phyloP scores from a whole-genome alignment of 768 basidiomycete species.

The Amyloporia xantha region DNA sequence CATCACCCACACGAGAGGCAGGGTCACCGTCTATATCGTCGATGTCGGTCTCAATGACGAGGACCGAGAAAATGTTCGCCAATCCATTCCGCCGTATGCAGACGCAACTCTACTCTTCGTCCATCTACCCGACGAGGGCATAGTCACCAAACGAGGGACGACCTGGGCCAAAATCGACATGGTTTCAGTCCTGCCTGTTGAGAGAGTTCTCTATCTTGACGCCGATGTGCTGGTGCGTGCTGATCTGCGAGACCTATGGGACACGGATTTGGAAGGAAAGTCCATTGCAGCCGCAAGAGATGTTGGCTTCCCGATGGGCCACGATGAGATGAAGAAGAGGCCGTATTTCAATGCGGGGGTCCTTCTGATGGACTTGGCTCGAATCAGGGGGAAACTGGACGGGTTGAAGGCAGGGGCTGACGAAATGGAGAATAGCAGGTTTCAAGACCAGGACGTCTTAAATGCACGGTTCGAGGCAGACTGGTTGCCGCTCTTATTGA shows the following conservation, averaged over 20 bases:
- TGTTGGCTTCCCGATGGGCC: constrained; percentile 45
- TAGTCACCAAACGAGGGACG: constrained; percentile 24
- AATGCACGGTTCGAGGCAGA: constrained; percentile 38
- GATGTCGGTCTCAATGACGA: constrained; percentile 37
- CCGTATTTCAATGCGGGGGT: constrained; percentile 55
- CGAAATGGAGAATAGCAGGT: constrained; percentile 25
- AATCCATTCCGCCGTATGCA: constrained; percentile 21
- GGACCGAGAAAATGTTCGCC: constrained; percentile 26
- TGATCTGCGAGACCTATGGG: constrained; percentile 38
- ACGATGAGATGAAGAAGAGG: constrained; percentile 24
- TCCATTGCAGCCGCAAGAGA: constrained; percentile 40
- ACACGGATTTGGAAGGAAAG: constrained; percentile 35
- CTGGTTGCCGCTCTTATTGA: constrained; percentile 36
- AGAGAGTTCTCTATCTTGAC: constrained; percentile 47
- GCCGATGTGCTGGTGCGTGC: constrained; percentile 42
- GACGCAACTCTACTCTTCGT: constrained; percentile 40
- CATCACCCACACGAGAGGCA: constrained; percentile 28
- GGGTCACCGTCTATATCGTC: constrained; percentile 43
- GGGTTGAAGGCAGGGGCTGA: constrained; percentile 23
- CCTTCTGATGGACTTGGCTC: constrained; percentile 42
- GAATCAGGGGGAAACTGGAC: constrained; percentile 22
- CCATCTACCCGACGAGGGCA: constrained; percentile 27
- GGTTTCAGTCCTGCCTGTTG: constrained; percentile 38
- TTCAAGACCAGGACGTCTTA: constrained; percentile 45
- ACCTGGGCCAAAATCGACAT: constrained; percentile 49